Conservation (phyloP, 257 asterid genomes). For the Jacaranda copaia region DNA sequence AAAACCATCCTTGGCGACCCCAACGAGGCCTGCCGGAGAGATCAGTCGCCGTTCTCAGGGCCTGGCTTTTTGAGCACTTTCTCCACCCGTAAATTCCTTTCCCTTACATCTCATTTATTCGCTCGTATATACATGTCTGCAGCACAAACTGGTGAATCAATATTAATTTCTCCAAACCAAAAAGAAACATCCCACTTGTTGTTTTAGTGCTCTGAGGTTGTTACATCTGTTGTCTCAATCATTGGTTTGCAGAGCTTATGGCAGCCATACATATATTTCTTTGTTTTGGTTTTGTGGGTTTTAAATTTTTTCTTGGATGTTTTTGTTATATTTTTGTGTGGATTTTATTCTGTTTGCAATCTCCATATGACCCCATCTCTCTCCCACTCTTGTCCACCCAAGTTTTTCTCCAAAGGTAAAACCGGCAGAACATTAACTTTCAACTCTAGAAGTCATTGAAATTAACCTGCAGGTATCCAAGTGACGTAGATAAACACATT, state of each 20-base stretch:
- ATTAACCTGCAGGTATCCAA: conserved; percentile 79
- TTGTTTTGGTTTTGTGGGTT: neutral
- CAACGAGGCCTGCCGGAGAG: conserved; percentile 87
- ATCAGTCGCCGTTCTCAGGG: conserved; percentile 77
- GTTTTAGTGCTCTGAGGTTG: conserved; percentile 31
- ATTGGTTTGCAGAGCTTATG: conserved; percentile 25
- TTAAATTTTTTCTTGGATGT: conserved; percentile 1
- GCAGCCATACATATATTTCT: neutral
- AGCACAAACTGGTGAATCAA: conserved; percentile 19
- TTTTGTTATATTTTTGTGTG: conserved; percentile 17
- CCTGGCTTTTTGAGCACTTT: conserved; percentile 98
- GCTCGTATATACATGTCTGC: neutral
- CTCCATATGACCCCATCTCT: conserved; percentile 43
- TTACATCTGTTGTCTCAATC: conserved; percentile 48
- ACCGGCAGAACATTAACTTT: neutral
- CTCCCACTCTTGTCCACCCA: neutral
- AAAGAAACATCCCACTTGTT: neutral
- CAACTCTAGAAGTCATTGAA: neutral
- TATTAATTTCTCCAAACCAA: neutral
- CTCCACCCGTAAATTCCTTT: conserved; percentile 75
- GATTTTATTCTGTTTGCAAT: conserved; percentile 48
- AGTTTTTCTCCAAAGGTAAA: too few species aligned
- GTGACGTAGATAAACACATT: conserved; percentile 95
- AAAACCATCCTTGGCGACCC: conserved; percentile 90
- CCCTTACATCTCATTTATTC: neutral